A percentile compares a stretch with the other conserved stretches of the same genome.
Evolutionary conservation across 225 moss, liverwort and hornwort genomes (phyloP).

Genomic region (Antitrichia curtipendula): DNA sequence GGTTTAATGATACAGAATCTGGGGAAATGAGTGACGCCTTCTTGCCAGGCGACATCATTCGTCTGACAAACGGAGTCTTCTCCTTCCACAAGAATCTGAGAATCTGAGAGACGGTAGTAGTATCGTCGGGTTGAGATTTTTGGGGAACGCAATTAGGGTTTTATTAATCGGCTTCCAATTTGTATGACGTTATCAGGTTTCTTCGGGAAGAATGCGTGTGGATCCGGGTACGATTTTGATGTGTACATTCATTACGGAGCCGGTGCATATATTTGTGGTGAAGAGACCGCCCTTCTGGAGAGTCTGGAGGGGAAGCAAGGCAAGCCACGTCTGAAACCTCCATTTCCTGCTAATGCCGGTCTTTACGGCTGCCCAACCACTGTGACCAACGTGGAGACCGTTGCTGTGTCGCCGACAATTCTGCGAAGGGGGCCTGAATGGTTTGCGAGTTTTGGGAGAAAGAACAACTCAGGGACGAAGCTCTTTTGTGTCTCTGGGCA

Average conservation of each 20-base stretch:
- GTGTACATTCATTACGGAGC: constrained; percentile 83
- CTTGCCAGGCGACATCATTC: too few species aligned
- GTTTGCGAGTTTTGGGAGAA: constrained; percentile 90
- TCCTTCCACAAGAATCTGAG: too few species aligned
- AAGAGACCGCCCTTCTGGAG: constrained; percentile 89
- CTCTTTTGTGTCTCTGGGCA: constrained; percentile 79
- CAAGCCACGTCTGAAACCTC: constrained; percentile 91
- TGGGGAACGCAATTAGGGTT: background rate
- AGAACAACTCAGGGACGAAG: constrained; percentile 89
- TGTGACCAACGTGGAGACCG: constrained; percentile 88
- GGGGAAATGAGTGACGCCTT: too few species aligned
- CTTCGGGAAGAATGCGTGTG: constrained; percentile 82
- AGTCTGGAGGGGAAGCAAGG: constrained; percentile 93
- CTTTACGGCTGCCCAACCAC: constrained; percentile 93
- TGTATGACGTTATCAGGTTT: constrained; percentile 14
- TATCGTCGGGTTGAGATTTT: background rate
- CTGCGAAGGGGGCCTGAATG: constrained; percentile 87
- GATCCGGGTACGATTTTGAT: constrained; percentile 88
- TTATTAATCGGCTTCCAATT: background rate
- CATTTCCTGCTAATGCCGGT: constrained; percentile 89
- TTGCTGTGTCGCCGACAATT: constrained; percentile 82
- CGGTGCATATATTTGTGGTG: constrained; percentile 93
- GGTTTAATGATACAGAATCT: background rate
- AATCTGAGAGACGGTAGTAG: background rate
- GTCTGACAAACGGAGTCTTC: too few species aligned